These are phyloP conservation scores for Magnusiomyces suaveolens DNA, from an alignment of 1,139 yeast genomes.

Conservation along the genomic window DNA sequence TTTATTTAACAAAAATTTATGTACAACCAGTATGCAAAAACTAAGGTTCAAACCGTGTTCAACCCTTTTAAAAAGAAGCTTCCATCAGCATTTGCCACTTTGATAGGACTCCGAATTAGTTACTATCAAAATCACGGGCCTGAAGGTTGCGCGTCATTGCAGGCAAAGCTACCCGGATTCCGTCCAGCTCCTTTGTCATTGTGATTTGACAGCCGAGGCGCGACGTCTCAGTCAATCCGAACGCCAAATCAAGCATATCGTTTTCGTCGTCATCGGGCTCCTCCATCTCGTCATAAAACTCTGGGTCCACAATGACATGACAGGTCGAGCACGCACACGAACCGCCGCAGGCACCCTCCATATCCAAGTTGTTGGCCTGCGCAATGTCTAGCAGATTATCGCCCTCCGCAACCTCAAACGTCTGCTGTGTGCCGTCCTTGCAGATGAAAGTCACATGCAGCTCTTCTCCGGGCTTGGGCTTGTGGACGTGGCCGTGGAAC, in stretches of 20 bases:
- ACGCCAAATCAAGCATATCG: constrained; percentile 95
- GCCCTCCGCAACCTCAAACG: constrained; percentile 83
- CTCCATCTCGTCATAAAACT: constrained; percentile 76
- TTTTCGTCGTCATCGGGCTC: constrained; percentile 97
- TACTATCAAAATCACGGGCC: constrained; percentile 48
- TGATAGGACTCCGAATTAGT: background rate
- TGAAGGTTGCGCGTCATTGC: constrained; percentile 94
- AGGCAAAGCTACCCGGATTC: constrained; percentile 90
- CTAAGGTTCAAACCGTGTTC: too few species aligned
- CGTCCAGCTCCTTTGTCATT: constrained; percentile 86
- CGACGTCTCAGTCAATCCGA: constrained; percentile 87
- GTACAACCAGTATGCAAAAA: too few species aligned
- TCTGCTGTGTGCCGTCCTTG: constrained; percentile 77
- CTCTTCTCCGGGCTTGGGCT: constrained; percentile 91
- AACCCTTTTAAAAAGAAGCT: too few species aligned
- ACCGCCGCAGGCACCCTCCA: constrained; percentile 99
- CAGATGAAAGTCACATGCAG: constrained; percentile 81
- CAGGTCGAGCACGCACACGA: constrained; percentile 98
- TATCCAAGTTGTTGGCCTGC: constrained; percentile 83
- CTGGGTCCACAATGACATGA: constrained; percentile 93
- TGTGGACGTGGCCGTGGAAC: constrained; percentile 74
- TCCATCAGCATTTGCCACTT: too few species aligned
- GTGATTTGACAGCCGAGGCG: constrained; percentile 89
- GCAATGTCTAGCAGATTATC: constrained; percentile 89
- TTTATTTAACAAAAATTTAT: too few species aligned